Evolutionary conservation across 352 stramenopile genomes (phyloP), one percentile per base, ranked within the genome.

Genomic region (Globisporangium rhizosaccharum): DNA sequence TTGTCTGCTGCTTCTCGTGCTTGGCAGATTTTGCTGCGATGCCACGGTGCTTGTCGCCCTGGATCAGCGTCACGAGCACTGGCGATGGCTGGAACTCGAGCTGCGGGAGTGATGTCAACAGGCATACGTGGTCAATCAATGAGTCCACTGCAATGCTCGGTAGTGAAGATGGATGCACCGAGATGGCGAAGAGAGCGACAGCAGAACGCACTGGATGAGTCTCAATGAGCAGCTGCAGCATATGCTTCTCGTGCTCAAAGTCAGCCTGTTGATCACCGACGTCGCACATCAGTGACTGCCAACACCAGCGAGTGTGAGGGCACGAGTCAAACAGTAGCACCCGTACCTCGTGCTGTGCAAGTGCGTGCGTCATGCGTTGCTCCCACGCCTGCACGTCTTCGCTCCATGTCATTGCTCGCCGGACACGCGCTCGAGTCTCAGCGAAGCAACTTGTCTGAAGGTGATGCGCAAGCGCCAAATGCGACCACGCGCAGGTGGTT

Each of bases 41-140:
- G 9, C 56, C 54, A 3, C 62, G 64, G 10, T 62, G 65, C 17
- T 70, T 66, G 18, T 84, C 71, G 33, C 61, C 63, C 5, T 76
- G 63, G 20, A 88, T 70, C 1, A 88, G 50, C 30, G 77, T 66
- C 15, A 74, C 7, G 12, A 88, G 68, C 2, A 77, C 78, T 8
- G 72, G 67, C 0, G 78, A 85, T 17, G 78, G 78, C 28, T 80
- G 75, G 42, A 88, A 88, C 1, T 69, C 61, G n/a, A 74, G 57
- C 77, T 87, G 20, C 14, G 4, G 47, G 4, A 12, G 39, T 17
- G 0, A 2, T 3, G 18, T 28, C 28, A 20, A 11, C 23, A 14
- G 18, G 4, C n/a, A 46, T 23, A 18, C 23, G 14, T 26, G 9
- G 5, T 1, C 14, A 51, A 10, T 18, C 17, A 18, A 18, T 18